A percentile compares a stretch with the other conserved stretches of the same genome.
phyloP scores from a whole-genome alignment of 805 yeast species.

The Candida silvicultrix region DNA sequence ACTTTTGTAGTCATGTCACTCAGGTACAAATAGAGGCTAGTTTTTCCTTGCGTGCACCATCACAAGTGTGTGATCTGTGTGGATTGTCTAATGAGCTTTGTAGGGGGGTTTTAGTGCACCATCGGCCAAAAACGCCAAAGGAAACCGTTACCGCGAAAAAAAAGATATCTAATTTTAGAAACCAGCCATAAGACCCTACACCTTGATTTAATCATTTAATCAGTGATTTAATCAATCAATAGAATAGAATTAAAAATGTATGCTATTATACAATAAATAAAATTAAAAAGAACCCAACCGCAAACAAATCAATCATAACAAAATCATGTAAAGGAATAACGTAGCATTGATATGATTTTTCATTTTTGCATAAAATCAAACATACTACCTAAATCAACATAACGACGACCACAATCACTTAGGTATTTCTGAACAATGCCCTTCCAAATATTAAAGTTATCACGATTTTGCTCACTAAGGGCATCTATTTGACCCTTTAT shows the following conservation, averaged over 20 bases:
- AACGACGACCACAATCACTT: slow-evolving; percentile 79
- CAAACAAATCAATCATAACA: not conserved
- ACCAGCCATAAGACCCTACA: too few species aligned
- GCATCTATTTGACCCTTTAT: slow-evolving; percentile 57
- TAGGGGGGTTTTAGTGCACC: not conserved
- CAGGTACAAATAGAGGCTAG: too few species aligned
- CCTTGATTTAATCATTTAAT: too few species aligned
- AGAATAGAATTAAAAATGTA: too few species aligned
- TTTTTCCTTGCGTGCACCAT: too few species aligned
- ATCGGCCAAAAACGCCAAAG: not conserved
- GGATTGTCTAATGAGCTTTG: too few species aligned
- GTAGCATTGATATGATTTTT: too few species aligned
- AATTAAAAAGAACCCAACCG: not conserved
- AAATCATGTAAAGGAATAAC: too few species aligned
- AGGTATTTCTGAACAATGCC: slow-evolving; percentile 67
- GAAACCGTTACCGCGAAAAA: not conserved
- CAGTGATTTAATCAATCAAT: too few species aligned
- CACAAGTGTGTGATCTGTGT: too few species aligned
- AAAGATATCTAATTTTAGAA: not conserved
- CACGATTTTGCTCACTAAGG: slow-evolving; percentile 73
- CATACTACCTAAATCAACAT: slow-evolving; percentile 78
- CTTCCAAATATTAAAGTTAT: slow-evolving; percentile 44
- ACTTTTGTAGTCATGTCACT: too few species aligned
- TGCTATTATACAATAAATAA: not conserved
- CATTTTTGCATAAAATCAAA: slow-evolving; percentile 50